These are phyloP conservation scores for thale cress (Arabidopsis thaliana) DNA, from an alignment of 345 rosid species.

Conservation along the genomic window DNA sequence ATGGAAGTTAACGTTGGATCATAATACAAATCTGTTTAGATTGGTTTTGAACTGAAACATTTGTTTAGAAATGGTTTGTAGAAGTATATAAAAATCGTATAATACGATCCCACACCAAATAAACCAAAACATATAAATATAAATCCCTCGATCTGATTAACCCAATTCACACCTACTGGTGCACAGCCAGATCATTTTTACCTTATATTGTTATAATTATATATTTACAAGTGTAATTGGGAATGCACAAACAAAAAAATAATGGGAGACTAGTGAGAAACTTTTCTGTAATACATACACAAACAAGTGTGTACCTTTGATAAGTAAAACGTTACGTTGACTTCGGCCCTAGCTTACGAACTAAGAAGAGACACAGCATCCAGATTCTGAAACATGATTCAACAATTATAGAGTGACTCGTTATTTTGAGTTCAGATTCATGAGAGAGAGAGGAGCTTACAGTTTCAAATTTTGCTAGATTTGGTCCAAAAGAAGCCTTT, in stretches of 20 bases:
- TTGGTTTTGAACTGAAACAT: neutral
- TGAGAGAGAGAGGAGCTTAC: conserved; percentile 6
- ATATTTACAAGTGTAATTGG: neutral
- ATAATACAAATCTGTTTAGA: neutral
- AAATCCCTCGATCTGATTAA: neutral
- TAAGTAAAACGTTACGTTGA: conserved; percentile 22
- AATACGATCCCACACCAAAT: neutral
- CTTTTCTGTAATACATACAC: conserved; percentile 12
- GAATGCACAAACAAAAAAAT: conserved; percentile 10
- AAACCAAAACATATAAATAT: neutral
- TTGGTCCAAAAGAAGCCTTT: conserved; percentile 90
- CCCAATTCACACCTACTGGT: neutral
- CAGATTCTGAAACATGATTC: conserved; percentile 26
- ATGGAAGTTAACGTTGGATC: neutral
- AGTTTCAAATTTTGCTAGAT: conserved; percentile 66
- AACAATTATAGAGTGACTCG: conserved; percentile 3
- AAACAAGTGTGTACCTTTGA: conserved; percentile 27
- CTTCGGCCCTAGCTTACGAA: conserved; percentile 14
- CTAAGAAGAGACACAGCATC: conserved; percentile 1
- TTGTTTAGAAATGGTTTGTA: neutral
- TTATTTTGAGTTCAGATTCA: neutral
- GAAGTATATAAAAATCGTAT: neutral
- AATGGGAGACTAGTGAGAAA: neutral
- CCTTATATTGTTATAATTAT: neutral
- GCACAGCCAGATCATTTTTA: neutral